Evolutionary conservation across 768 basidiomycete species (phyloP).

Genomic region (Mycena olivaceomarginata): DNA sequence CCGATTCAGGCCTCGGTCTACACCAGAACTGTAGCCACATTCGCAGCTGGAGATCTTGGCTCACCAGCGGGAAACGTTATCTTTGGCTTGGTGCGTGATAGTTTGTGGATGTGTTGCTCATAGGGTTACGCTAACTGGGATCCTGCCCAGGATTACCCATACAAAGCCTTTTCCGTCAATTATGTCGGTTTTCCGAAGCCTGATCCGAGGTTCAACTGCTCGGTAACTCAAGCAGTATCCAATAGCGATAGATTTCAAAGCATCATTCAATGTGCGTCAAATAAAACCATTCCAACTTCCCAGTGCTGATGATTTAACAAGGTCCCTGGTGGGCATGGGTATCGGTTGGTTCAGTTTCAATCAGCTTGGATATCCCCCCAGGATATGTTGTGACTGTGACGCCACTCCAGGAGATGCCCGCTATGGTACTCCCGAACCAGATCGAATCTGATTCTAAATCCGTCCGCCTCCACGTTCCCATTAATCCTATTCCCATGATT

Average conservation of each 20-base stretch:
- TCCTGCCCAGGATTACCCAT: too few relatives aligned
- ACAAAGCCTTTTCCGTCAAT: not conserved
- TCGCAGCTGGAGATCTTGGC: not conserved
- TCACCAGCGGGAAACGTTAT: not conserved
- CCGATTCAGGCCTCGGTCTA: not conserved
- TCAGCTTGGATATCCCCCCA: not conserved
- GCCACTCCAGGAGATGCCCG: not conserved
- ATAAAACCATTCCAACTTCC: not conserved
- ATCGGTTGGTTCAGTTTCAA: not conserved
- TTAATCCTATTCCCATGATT: not conserved
- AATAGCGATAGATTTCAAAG: not conserved
- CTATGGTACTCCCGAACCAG: not conserved
- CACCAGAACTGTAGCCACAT: not conserved
- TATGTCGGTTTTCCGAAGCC: not conserved
- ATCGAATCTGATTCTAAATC: not conserved
- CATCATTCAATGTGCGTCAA: slow-evolving; percentile 4
- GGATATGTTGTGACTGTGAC: not conserved
- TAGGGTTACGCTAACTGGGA: too few relatives aligned
- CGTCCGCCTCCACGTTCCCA: not conserved
- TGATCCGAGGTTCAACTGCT: not conserved
- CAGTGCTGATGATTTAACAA: not conserved
- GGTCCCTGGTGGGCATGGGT: not conserved
- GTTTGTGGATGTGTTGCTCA: not conserved
- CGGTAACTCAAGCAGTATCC: not conserved
- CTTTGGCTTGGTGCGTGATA: not conserved